phyloP scores from a whole-genome alignment of 169 alveolate species.

The Perkinsus marinus region DNA sequence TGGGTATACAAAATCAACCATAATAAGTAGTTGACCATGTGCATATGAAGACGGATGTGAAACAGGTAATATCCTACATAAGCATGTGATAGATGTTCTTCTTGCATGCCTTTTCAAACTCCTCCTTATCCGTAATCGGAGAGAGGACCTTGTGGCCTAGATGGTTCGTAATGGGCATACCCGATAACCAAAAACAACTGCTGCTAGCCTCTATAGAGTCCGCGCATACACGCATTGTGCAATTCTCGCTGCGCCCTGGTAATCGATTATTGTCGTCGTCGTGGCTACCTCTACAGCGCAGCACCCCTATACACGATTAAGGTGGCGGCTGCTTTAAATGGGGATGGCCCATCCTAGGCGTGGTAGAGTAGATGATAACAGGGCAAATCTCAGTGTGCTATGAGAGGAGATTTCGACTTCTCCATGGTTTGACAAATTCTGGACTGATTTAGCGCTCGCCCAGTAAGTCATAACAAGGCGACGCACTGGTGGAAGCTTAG shows the following conservation, averaged over 20 bases:
- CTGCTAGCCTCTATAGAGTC: not conserved
- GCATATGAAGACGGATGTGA: too few relatives aligned
- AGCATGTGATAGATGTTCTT: not conserved
- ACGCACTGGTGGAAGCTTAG: too few relatives aligned
- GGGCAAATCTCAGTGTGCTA: too few relatives aligned
- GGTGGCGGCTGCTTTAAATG: too few relatives aligned
- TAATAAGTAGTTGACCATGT: too few relatives aligned
- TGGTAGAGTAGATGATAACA: too few relatives aligned
- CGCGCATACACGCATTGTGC: not conserved
- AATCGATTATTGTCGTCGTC: not conserved
- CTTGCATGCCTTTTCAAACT: not conserved
- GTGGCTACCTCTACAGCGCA: too few relatives aligned
- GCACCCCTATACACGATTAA: too few relatives aligned
- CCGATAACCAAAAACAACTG: not conserved
- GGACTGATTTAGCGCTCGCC: not conserved
- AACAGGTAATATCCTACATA: not conserved
- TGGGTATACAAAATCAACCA: too few relatives aligned
- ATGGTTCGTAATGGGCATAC: not conserved
- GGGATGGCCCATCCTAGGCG: too few relatives aligned
- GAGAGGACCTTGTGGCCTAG: not conserved
- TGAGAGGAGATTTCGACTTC: not conserved
- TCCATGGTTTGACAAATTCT: not conserved
- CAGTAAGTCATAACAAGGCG: not conserved
- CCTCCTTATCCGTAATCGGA: not conserved
- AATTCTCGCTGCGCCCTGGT: not conserved